Percentiles rank a stretch among this genome's conserved stretches.
Conservation (phyloP, 106 monocot genomes). For the Dioscorea zingiberensis region DNA sequence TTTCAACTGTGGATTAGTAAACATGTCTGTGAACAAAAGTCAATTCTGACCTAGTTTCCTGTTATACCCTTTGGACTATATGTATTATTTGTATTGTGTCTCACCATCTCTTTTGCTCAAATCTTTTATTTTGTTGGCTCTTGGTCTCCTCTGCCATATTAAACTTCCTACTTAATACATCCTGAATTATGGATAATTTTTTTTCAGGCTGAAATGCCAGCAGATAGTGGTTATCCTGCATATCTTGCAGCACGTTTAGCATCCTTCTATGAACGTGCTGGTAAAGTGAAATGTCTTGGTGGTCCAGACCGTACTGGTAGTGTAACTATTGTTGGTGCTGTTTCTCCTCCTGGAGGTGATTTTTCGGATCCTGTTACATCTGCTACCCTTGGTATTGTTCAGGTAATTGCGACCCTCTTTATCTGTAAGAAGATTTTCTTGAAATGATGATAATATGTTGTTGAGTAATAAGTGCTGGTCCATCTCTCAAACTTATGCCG, state of each 20-base stretch:
- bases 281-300: constrained; percentile 96
- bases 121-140: no score
- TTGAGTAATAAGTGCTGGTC: background rate
- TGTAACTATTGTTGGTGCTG: constrained; percentile 99
- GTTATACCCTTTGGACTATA: no score
- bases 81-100: no score
- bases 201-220: constrained; percentile 95
- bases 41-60: no score
- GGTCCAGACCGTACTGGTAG: constrained; percentile 80
- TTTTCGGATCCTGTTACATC: constrained; percentile 99
- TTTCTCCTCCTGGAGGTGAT: constrained; percentile 99
- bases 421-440: no score
- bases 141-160: no score
- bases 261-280: constrained; percentile 99
- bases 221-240: constrained; percentile 99
- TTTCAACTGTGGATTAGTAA: no score
- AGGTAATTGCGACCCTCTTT: constrained; percentile 41
- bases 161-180: no score
- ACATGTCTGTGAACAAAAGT: no score
- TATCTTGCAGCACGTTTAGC: constrained; percentile 95
- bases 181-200: background rate
- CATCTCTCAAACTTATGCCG: background rate
- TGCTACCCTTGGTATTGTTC: constrained; percentile 97
- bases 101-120: no score
- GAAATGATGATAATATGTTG: no score